These are phyloP conservation scores for Claviceps citrina DNA, from an alignment of 2,329 filamentous ascomycete species.

Conservation along the genomic window DNA sequence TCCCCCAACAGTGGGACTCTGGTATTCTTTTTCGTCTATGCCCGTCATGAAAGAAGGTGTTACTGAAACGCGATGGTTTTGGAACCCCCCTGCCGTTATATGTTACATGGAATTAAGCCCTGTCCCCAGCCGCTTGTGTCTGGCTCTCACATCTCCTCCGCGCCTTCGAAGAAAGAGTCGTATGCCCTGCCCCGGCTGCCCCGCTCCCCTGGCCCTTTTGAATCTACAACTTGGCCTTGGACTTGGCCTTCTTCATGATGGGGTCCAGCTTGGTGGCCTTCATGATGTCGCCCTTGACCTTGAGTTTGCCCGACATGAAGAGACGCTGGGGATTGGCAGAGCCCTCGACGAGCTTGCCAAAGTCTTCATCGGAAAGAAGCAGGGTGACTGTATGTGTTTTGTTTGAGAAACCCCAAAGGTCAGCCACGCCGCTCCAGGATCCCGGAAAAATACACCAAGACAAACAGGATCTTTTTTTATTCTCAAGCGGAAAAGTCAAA, in stretches of 20 bases:
- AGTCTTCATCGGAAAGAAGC: slow-evolving; percentile 69
- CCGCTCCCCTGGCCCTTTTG: not conserved
- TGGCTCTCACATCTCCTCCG: not conserved
- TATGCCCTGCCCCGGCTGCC: no score
- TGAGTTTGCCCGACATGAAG: slow-evolving; percentile 97
- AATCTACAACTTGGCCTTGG: slow-evolving; percentile 62
- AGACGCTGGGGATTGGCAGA: slow-evolving; percentile 89
- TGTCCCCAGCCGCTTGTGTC: no score
- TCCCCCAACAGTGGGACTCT: slow-evolving; percentile 1
- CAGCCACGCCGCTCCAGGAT: no score
- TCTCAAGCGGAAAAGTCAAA: no score
- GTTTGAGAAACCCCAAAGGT: no score
- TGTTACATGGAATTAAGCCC: slow-evolving; percentile 1
- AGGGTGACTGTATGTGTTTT: slow-evolving; percentile 56
- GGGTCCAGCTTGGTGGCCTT: slow-evolving; percentile 95
- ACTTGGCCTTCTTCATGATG: slow-evolving; percentile 75
- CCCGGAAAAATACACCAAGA: no score
- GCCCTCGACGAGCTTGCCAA: slow-evolving; percentile 65
- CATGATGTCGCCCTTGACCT: slow-evolving; percentile 97
- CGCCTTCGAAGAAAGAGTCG: no score
- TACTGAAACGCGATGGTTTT: slow-evolving; percentile 1
- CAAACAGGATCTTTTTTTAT: no score
- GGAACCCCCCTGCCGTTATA: not conserved
- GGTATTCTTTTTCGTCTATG: slow-evolving; percentile 9
- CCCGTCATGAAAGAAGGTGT: slow-evolving; percentile 4